Evolutionary conservation across 495 filamentous ascomycete species (phyloP).

Genomic region (Aspergillus mulundensis): DNA sequence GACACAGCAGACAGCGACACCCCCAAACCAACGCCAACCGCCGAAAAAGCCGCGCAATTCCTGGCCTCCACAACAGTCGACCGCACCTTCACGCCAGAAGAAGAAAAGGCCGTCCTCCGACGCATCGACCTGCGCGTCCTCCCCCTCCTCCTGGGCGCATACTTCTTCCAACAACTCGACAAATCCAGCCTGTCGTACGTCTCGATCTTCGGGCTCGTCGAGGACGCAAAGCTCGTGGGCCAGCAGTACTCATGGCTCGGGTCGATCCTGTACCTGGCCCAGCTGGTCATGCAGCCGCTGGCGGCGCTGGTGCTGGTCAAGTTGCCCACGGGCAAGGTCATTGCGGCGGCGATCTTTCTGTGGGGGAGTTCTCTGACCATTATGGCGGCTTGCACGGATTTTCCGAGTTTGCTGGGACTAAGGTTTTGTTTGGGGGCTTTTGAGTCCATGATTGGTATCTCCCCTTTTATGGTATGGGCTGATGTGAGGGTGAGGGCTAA

Average conservation of each 20-base stretch:
- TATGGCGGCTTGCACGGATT: slow-evolving; percentile 51
- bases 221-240: slow-evolving; percentile 35
- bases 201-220: slow-evolving; percentile 40
- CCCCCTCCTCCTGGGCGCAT: slow-evolving; percentile 31
- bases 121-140: slow-evolving; percentile 50
- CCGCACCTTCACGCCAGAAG: slow-evolving; percentile 41
- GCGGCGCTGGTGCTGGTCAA: slow-evolving; percentile 26
- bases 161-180: slow-evolving; percentile 50
- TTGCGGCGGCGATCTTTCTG: slow-evolving; percentile 49
- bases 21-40: not conserved
- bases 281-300: slow-evolving; percentile 32
- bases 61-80: slow-evolving; percentile 16
- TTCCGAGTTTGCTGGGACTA: slow-evolving; percentile 46
- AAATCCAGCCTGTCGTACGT: slow-evolving; percentile 49
- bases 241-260: slow-evolving; percentile 48
- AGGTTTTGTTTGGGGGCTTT: slow-evolving; percentile 57
- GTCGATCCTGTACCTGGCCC: slow-evolving; percentile 42
- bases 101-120: slow-evolving; percentile 36
- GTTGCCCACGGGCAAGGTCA: slow-evolving; percentile 36
- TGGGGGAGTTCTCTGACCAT: slow-evolving; percentile 49
- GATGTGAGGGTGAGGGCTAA: no score
- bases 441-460: slow-evolving; percentile 36
- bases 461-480: no score
- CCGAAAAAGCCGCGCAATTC: slow-evolving; percentile 17
- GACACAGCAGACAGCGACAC: not conserved